phyloP scores from a whole-genome alignment of 75 land plant genomes.

The Picea glauca region DNA sequence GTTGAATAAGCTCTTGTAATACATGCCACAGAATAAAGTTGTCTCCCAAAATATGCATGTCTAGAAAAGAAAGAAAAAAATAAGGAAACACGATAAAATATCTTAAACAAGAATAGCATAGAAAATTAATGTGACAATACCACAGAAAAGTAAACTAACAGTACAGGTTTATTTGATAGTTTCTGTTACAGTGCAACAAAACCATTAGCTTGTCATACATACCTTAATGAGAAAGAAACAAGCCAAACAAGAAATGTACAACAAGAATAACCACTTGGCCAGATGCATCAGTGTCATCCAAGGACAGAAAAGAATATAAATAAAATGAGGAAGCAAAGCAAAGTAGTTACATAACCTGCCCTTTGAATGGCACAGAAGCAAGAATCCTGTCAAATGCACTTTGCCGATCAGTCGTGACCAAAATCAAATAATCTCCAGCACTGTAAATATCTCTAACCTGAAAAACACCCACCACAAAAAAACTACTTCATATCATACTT shows the following conservation, averaged over 20 bases:
- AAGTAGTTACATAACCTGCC: conserved; percentile 59
- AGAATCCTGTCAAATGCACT: conserved; percentile 98
- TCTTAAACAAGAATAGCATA: too few species aligned
- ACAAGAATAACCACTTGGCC: neutral
- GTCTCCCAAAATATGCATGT: neutral
- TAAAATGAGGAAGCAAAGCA: neutral
- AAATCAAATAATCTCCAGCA: conserved; percentile 72
- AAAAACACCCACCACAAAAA: conserved; percentile 35
- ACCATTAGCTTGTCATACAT: neutral
- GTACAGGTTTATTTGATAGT: neutral
- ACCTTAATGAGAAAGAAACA: neutral
- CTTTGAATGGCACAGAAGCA: conserved; percentile 98
- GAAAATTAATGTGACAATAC: neutral
- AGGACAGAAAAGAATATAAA: neutral
- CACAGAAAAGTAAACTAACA: neutral
- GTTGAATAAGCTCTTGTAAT: too few species aligned
- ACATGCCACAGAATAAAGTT: too few species aligned
- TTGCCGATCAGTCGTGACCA: conserved; percentile 92
- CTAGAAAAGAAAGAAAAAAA: neutral
- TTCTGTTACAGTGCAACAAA: neutral
- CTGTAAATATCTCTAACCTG: conserved; percentile 97
- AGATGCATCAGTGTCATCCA: neutral
- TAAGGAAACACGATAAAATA: too few species aligned
- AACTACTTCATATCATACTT: neutral
- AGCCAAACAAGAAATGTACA: neutral